A percentile compares a stretch with the other conserved stretches of the same genome.
Conservation (phyloP, 352 stramenopile species). For the Phytophthora uliginosa region DNA sequence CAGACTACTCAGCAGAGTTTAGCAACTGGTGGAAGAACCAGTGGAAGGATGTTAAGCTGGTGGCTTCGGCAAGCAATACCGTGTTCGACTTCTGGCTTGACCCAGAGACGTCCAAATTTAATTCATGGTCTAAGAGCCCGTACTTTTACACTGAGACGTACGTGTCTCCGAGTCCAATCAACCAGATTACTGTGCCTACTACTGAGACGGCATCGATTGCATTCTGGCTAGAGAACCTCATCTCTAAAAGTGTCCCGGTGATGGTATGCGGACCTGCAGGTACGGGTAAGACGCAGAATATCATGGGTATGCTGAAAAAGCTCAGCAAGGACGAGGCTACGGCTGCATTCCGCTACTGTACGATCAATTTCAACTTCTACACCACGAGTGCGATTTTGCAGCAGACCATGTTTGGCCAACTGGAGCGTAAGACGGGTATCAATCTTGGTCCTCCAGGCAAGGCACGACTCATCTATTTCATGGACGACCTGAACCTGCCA, state of each 20-base stretch:
- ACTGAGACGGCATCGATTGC: conserved; percentile 96
- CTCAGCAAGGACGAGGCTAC: conserved; percentile 90
- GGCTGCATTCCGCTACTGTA: conserved; percentile 88
- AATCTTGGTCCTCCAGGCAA: conserved; percentile 96
- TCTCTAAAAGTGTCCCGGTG: conserved; percentile 91
- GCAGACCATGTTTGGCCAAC: conserved; percentile 92
- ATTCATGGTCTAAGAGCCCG: conserved; percentile 96
- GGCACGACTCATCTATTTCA: conserved; percentile 96
- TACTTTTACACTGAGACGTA: conserved; percentile 96
- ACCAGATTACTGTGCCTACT: conserved; percentile 94
- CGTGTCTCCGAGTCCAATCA: conserved; percentile 87
- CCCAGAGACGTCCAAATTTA: conserved; percentile 92
- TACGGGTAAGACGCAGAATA: conserved; percentile 96
- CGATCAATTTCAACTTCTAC: conserved; percentile 99
- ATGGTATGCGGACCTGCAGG: conserved; percentile 96
- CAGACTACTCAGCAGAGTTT: conserved; percentile 95
- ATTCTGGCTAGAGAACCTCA: conserved; percentile 97
- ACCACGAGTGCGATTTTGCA: conserved; percentile 95
- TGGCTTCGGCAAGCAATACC: conserved; percentile 93
- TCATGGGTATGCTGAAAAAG: conserved; percentile 96
- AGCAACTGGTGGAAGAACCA: conserved; percentile 97
- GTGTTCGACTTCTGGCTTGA: conserved; percentile 99
- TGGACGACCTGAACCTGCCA: conserved; percentile 98
- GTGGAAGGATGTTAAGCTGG: conserved; percentile 97
- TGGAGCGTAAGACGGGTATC: conserved; percentile 96